Percentiles rank a stretch among this genome's conserved stretches.
These are phyloP conservation scores for Magnolia kwangsiensis DNA, from an alignment of 164 flowering plant species.

Conservation along the genomic window DNA sequence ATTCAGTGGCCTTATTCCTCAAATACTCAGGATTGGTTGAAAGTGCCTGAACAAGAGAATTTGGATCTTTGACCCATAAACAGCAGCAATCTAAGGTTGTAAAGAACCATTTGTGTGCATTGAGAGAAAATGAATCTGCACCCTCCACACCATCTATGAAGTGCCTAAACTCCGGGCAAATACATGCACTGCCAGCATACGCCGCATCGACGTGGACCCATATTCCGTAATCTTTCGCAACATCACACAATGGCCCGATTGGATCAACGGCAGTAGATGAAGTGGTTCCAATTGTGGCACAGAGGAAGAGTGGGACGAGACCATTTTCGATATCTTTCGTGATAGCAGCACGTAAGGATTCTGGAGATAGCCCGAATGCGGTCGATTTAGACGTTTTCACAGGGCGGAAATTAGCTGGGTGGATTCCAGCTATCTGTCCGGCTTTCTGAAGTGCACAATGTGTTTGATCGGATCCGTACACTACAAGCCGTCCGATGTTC, in stretches of 20 bases:
- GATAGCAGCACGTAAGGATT: slow-evolving; percentile 20
- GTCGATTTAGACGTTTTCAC: slow-evolving; percentile 26
- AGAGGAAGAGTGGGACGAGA: slow-evolving; percentile 32
- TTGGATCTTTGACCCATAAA: slow-evolving; percentile 63
- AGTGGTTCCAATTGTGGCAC: slow-evolving; percentile 57
- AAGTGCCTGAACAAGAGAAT: slow-evolving; percentile 37
- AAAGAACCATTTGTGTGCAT: slow-evolving; percentile 77
- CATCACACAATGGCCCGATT: slow-evolving; percentile 20
- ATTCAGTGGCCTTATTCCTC: slow-evolving; percentile 48
- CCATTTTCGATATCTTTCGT: slow-evolving; percentile 25
- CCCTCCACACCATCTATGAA: slow-evolving; percentile 55
- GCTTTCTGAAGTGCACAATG: slow-evolving; percentile 59
- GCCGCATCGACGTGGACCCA: slow-evolving; percentile 68
- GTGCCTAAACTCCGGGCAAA: slow-evolving; percentile 63
- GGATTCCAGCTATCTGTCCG: slow-evolving; percentile 46
- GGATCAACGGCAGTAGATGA: slow-evolving; percentile 50
- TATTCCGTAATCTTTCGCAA: slow-evolving; percentile 27
- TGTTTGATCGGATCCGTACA: slow-evolving; percentile 50
- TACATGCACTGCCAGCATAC: slow-evolving; percentile 63
- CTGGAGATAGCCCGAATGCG: slow-evolving; percentile 21
- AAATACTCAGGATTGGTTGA: slow-evolving; percentile 62
- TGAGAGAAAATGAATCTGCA: slow-evolving; percentile 59
- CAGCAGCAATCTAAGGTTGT: slow-evolving; percentile 64
- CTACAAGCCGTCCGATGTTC: slow-evolving; percentile 21
- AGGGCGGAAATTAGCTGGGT: slow-evolving; percentile 40